These are phyloP conservation scores for Fusarium vanettenii DNA, from an alignment of 2,329 filamentous ascomycete genomes.

Conservation along the genomic window DNA sequence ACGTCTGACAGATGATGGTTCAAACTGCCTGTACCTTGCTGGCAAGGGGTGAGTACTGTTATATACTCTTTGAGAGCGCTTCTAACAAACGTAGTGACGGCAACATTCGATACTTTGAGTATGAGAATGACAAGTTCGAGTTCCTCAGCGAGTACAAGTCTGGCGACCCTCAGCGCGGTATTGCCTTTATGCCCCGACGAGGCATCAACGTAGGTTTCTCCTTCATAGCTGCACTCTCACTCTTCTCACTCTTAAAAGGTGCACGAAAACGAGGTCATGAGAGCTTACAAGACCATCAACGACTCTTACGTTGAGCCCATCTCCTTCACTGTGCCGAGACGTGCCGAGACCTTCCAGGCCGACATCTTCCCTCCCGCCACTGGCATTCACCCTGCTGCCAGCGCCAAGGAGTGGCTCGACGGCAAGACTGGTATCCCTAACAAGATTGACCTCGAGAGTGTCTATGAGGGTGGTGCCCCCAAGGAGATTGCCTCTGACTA, in stretches of 20 bases:
- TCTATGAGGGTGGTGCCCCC: constrained; percentile 87
- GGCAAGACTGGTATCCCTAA: constrained; percentile 87
- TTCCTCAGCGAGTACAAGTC: constrained; percentile 98
- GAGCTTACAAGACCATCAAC: constrained; percentile 97
- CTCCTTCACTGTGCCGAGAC: constrained; percentile 94
- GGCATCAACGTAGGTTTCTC: constrained; percentile 80
- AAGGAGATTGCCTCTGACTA: constrained; percentile 80
- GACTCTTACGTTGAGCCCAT: constrained; percentile 95
- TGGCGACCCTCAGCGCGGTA: constrained; percentile 90
- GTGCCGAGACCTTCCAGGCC: constrained; percentile 94
- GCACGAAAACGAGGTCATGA: constrained; percentile 96
- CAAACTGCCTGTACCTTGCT: constrained; percentile 93
- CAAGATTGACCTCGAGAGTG: constrained; percentile 92
- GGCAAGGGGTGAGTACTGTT: constrained; percentile 85
- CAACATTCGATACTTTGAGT: constrained; percentile 99
- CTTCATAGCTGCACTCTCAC: background rate
- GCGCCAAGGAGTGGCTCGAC: constrained; percentile 83
- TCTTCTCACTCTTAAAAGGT: constrained; percentile 61
- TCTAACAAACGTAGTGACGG: constrained; percentile 75
- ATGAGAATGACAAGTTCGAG: constrained; percentile 98
- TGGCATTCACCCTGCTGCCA: constrained; percentile 84
- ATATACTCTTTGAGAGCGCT: background rate
- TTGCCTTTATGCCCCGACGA: constrained; percentile 94
- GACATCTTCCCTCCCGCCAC: constrained; percentile 93
- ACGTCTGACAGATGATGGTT: constrained; percentile 78